These are phyloP conservation scores for Clarireedia sp. DNA, from an alignment of 2,329 filamentous ascomycete species.

Conservation along the genomic window DNA sequence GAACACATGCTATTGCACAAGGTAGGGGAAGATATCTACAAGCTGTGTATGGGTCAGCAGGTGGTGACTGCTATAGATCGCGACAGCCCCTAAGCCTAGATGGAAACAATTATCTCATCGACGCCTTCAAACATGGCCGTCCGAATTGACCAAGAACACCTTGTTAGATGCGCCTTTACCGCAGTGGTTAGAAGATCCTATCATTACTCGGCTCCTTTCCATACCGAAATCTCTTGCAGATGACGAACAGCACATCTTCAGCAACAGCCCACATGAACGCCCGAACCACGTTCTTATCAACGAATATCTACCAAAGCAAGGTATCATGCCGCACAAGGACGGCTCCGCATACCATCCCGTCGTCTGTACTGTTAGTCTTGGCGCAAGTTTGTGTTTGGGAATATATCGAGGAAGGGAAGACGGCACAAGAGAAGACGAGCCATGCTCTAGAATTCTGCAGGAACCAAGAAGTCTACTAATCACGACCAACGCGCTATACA, in stretches of 20 bases:
- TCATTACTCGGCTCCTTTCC: slow-evolving; percentile 54
- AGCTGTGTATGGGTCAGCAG: neutral
- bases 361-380: slow-evolving; percentile 85
- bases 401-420: slow-evolving; percentile 58
- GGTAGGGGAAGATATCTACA: slow-evolving; percentile 35
- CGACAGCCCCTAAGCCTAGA: slow-evolving; percentile 59
- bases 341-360: slow-evolving; percentile 79
- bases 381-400: slow-evolving; percentile 68
- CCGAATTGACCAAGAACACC: slow-evolving; percentile 68
- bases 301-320: slow-evolving; percentile 78
- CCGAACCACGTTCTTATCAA: slow-evolving; percentile 94
- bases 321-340: slow-evolving; percentile 98
- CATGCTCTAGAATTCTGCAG: slow-evolving; percentile 59
- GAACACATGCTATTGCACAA: slow-evolving; percentile 64
- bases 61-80: slow-evolving; percentile 34
- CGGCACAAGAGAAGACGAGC: slow-evolving; percentile 45
- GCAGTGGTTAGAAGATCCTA: slow-evolving; percentile 62
- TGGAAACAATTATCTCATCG: slow-evolving; percentile 89
- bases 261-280: slow-evolving; percentile 59
- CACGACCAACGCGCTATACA: slow-evolving; percentile 62
- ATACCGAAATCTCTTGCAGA: slow-evolving; percentile 34
- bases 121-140: slow-evolving; percentile 85
- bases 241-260: slow-evolving; percentile 40
- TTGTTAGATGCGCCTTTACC: slow-evolving; percentile 70
- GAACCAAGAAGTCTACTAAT: slow-evolving; percentile 76